These are phyloP conservation scores for Rhizopogon vesiculosus DNA, from an alignment of 768 basidiomycete genomes.

Conservation along the genomic window DNA sequence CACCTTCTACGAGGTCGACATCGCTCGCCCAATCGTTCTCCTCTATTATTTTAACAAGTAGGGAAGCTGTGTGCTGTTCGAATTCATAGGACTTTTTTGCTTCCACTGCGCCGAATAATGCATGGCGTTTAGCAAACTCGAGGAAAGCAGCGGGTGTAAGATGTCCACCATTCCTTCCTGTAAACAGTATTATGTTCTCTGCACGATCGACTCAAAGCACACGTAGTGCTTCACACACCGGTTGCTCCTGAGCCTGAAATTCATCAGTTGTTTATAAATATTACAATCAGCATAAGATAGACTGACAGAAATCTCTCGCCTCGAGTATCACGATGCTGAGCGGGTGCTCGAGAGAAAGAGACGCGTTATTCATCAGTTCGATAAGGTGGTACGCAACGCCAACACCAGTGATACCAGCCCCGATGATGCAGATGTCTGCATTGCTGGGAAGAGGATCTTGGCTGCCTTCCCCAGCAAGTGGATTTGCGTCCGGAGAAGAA, in stretches of 20 bases:
- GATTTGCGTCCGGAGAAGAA: conserved; percentile 51
- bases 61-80: conserved; percentile 50
- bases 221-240: conserved; percentile 34
- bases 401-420: conserved; percentile 76
- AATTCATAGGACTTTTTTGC: conserved; percentile 49
- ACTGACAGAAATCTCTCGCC: conserved; percentile 82
- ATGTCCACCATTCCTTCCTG: conserved; percentile 80
- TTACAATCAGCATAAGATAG: neutral
- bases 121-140: conserved; percentile 36
- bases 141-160: conserved; percentile 48
- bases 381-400: conserved; percentile 71
- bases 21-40: conserved; percentile 36
- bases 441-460: conserved; percentile 49
- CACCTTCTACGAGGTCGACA: conserved; percentile 61
- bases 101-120: conserved; percentile 46
- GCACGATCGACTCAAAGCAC: neutral
- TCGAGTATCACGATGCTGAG: conserved; percentile 66
- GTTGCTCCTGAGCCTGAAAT: conserved; percentile 68
- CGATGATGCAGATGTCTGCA: conserved; percentile 75
- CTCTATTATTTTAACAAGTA: conserved; percentile 46
- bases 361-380: conserved; percentile 17
- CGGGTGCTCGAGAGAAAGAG: conserved; percentile 11
- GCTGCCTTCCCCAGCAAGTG: conserved; percentile 65
- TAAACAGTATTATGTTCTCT: neutral
- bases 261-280: conserved; percentile 1